Evolutionary conservation across 2,329 filamentous ascomycete genomes (phyloP), one percentile per base, ranked within the genome.

Genomic region (Calycina marina): DNA sequence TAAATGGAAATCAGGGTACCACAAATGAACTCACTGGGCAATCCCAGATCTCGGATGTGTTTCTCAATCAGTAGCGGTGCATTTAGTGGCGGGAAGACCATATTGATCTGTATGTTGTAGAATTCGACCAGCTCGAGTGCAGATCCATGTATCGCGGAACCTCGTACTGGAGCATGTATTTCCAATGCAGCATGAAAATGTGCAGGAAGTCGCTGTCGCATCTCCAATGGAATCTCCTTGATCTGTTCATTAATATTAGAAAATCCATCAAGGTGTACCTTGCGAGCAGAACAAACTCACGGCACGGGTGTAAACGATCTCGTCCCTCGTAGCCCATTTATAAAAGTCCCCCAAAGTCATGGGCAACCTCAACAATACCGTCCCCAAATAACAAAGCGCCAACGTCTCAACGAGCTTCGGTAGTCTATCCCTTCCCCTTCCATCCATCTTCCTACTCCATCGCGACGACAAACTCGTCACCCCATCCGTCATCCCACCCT

Each of bases 321-420:
- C 69, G 28, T 76, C 75, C 36, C 60, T 60, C 29, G 66, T 68
- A 11, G 70, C 71, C 74, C 81, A 93, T 27, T 61, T 59, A 33
- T 65, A 65, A 9, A 96, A 55, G 41, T 92, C 81, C 8, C 73
- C 77, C 5, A 88, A 59, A 14, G 75, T 72, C n/a, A 82, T 63
- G 0, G 86, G 84, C 35, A 90, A 62, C 35, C 78, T 72, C 44
- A 93, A 61, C 15, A 93, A 60, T 28, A 90, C 48, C 22, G 73
- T 73, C 2, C 73, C 86, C 18, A 94, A 56, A 56, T 94, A 94
- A 49, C 81, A 85, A 8, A 93, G 53, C 2, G 65, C 75, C 32
- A 96, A 56, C 1, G 77, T 78, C 43, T 93, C 86, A 25, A 81
- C 58, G 20, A 92, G 58, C 31, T 61, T 72, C 1, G 86, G 85